phyloP scores from a whole-genome alignment of 805 yeast genomes.

The Metschnikowia kunwiensis region DNA sequence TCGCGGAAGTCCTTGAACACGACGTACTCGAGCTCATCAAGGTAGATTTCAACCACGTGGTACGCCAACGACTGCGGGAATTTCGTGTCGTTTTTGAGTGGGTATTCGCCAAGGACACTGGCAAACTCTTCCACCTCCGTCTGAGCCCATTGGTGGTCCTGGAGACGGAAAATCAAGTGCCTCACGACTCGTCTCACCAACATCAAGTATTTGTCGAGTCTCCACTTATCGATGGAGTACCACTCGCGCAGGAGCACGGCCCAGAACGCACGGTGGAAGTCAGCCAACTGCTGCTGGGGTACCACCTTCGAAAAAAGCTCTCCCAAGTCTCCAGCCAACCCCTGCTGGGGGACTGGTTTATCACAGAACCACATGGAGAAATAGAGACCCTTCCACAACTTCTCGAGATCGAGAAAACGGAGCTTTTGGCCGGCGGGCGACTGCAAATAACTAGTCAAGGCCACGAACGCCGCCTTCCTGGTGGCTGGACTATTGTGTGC shows the following conservation, averaged over 20 bases:
- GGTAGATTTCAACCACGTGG: conserved; percentile 78
- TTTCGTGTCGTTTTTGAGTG: conserved; percentile 56
- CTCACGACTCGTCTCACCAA: conserved; percentile 74
- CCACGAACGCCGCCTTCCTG: conserved; percentile 69
- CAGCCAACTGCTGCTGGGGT: conserved; percentile 40
- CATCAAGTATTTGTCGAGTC: conserved; percentile 83
- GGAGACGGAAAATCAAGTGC: conserved; percentile 58
- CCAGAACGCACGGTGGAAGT: conserved; percentile 79
- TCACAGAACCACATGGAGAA: conserved; percentile 97
- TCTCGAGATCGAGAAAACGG: conserved; percentile 58
- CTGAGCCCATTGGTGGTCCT: conserved; percentile 49
- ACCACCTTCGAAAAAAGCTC: conserved; percentile 46
- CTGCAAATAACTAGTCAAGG: conserved; percentile 57
- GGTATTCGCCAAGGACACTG: conserved; percentile 39
- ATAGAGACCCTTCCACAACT: conserved; percentile 95
- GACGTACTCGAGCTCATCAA: conserved; percentile 79
- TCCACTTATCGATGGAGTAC: conserved; percentile 77
- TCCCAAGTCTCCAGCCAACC: conserved; percentile 72
- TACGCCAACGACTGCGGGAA: conserved; percentile 75
- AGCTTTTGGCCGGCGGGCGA: conserved; percentile 39
- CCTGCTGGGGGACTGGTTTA: conserved; percentile 87
- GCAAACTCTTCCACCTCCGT: conserved; percentile 45
- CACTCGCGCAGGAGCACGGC: conserved; percentile 73
- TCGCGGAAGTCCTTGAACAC: conserved; percentile 48
- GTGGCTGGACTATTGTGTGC: conserved; percentile 80